Evolutionary conservation across 75 land plant species (phyloP).

Genomic region (Cupressus sempervirens): DNA sequence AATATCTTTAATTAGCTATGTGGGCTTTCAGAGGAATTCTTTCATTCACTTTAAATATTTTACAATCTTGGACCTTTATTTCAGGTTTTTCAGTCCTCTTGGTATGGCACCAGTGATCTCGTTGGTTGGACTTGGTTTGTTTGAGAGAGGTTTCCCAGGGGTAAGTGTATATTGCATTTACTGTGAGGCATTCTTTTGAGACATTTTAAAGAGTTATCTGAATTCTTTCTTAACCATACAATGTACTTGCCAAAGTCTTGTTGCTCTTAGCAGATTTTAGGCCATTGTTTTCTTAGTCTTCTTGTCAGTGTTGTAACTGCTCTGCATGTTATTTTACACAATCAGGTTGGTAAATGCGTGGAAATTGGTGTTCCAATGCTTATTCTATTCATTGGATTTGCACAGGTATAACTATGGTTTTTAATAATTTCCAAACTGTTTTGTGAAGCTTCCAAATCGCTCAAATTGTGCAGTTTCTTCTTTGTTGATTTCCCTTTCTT

Average conservation of each 20-base stretch:
- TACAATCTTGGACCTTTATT: not conserved
- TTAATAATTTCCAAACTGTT: not conserved
- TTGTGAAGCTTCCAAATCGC: not conserved
- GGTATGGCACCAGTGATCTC: slow-evolving; percentile 87
- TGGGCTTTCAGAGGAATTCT: not conserved
- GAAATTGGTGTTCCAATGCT: slow-evolving; percentile 89
- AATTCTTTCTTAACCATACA: not conserved
- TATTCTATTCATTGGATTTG: slow-evolving; percentile 54
- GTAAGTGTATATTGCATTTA: slow-evolving; percentile 21
- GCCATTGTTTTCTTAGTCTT: not conserved
- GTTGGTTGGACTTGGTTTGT: slow-evolving; percentile 81
- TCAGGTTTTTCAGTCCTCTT: slow-evolving; percentile 84
- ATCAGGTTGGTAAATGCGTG: slow-evolving; percentile 87
- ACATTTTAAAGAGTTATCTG: not conserved
- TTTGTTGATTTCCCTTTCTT: slow-evolving; percentile 1
- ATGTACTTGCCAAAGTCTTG: not conserved
- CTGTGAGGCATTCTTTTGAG: slow-evolving; percentile 2
- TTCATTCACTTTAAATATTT: not conserved
- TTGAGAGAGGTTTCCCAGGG: slow-evolving; percentile 82
- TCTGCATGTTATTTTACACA: not conserved
- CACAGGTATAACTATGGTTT: slow-evolving; percentile 39
- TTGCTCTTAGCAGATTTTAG: not conserved
- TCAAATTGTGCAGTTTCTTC: not conserved
- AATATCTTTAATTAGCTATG: not conserved
- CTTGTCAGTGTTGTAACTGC: not conserved